These are phyloP conservation scores for Phaffia australis DNA, from an alignment of 768 basidiomycete species.

Conservation along the genomic window DNA sequence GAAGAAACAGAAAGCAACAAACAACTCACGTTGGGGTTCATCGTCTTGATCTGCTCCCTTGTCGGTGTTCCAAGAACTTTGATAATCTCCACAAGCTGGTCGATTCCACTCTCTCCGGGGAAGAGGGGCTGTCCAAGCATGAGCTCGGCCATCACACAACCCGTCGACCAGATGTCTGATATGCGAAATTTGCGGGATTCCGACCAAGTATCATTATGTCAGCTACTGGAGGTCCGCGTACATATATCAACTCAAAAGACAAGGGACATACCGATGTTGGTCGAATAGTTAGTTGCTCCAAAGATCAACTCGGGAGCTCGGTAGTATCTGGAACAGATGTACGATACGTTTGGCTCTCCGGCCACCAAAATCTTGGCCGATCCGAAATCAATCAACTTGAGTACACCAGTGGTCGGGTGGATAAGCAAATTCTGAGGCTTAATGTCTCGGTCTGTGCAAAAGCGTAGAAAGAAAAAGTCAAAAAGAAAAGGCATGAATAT, in stretches of 20 bases:
- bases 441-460: slow-evolving; percentile 70
- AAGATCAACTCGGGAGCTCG: slow-evolving; percentile 98
- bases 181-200: not conserved
- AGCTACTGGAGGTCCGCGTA: not conserved
- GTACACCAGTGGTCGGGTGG: slow-evolving; percentile 89
- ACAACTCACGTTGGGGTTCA: slow-evolving; percentile 76
- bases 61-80: slow-evolving; percentile 98
- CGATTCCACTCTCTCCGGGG: slow-evolving; percentile 97
- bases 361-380: slow-evolving; percentile 96
- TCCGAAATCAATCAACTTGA: slow-evolving; percentile 98
- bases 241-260: not conserved
- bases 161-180: slow-evolving; percentile 96
- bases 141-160: slow-evolving; percentile 99
- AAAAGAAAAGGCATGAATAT: not conserved
- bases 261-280: slow-evolving; percentile 74
- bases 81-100: slow-evolving; percentile 99
- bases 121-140: slow-evolving; percentile 98
- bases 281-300: slow-evolving; percentile 98
- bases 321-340: slow-evolving; percentile 99
- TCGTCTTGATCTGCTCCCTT: slow-evolving; percentile 99
- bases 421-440: slow-evolving; percentile 98
- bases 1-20: not conserved
- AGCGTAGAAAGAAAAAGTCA: not conserved
- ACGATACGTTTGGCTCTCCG: slow-evolving; percentile 97
- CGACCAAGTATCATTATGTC: not conserved